phyloP scores from a whole-genome alignment of 2,329 filamentous ascomycete species.

The Cordyceps javanica region DNA sequence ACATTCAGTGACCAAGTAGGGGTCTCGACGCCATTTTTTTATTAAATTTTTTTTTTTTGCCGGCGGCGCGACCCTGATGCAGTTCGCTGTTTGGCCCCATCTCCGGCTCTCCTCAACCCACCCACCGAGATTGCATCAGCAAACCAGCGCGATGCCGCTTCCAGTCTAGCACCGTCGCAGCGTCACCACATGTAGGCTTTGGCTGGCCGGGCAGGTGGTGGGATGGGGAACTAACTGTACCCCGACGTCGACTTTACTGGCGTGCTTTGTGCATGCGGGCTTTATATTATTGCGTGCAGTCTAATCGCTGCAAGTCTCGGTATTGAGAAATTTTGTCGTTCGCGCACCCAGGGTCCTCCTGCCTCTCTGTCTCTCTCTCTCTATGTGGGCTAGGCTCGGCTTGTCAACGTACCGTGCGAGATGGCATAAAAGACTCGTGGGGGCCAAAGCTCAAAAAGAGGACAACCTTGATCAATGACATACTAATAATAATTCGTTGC shows the following conservation, averaged over 20 bases:
- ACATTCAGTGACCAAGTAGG: too few relatives aligned
- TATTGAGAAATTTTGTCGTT: neutral
- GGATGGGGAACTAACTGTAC: too few relatives aligned
- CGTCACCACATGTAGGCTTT: neutral
- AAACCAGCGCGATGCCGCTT: slow-evolving; percentile 4
- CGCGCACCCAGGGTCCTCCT: neutral
- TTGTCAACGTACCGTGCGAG: neutral
- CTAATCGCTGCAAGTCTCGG: neutral
- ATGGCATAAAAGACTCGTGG: neutral
- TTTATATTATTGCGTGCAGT: neutral
- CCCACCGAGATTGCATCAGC: neutral
- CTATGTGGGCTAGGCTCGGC: neutral
- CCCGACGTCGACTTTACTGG: neutral
- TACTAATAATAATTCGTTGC: too few relatives aligned
- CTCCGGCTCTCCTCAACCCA: neutral
- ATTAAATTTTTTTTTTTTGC: too few relatives aligned
- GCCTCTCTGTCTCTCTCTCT: neutral
- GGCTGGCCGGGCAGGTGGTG: neutral
- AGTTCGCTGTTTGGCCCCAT: neutral
- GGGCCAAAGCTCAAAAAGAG: too few relatives aligned
- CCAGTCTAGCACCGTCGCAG: neutral
- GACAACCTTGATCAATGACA: too few relatives aligned
- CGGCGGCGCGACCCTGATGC: neutral
- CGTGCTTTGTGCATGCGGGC: neutral
- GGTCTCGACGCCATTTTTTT: neutral